Conservation (phyloP, 1,284 basidiomycete genomes). For the Fomitopsis schrenkii region DNA sequence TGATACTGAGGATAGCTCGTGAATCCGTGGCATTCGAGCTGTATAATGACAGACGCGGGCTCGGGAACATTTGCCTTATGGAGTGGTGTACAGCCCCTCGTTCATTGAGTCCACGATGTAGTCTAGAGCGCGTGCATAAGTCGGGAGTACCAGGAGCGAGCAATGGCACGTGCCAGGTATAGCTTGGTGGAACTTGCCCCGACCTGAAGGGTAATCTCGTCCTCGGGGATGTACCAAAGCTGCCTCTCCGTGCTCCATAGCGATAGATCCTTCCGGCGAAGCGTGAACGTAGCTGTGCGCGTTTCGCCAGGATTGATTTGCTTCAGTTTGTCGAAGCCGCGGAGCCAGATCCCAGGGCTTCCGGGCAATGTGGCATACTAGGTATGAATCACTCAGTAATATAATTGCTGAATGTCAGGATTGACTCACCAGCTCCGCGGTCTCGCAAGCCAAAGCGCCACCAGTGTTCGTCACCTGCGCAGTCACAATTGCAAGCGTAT, state of each 20-base stretch:
- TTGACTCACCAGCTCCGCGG: conserved; percentile 9
- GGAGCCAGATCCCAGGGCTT: conserved; percentile 42
- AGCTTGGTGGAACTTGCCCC: conserved; percentile 24
- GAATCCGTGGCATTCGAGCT: no score
- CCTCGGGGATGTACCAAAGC: conserved; percentile 23
- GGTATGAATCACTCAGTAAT: conserved; percentile 62
- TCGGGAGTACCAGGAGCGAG: background rate
- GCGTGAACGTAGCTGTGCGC: conserved; percentile 43
- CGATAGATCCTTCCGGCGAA: conserved; percentile 58
- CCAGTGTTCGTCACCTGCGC: conserved; percentile 35
- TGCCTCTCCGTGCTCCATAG: conserved; percentile 25
- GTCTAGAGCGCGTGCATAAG: background rate
- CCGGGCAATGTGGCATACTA: conserved; percentile 39
- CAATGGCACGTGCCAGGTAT: conserved; percentile 9
- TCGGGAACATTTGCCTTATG: no score
- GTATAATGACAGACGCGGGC: background rate
- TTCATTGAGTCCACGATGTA: background rate
- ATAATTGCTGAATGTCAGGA: background rate
- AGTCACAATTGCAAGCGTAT: conserved; percentile 14
- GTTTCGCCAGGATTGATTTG: conserved; percentile 41
- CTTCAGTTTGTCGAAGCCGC: conserved; percentile 61
- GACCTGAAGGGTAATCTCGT: conserved; percentile 22
- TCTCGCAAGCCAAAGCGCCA: conserved; percentile 30
- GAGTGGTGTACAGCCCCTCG: background rate
- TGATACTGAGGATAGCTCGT: no score